Evolutionary conservation across 192 early-diverging fungal genomes (phyloP).

Genomic region (Coemansia umbellata): DNA sequence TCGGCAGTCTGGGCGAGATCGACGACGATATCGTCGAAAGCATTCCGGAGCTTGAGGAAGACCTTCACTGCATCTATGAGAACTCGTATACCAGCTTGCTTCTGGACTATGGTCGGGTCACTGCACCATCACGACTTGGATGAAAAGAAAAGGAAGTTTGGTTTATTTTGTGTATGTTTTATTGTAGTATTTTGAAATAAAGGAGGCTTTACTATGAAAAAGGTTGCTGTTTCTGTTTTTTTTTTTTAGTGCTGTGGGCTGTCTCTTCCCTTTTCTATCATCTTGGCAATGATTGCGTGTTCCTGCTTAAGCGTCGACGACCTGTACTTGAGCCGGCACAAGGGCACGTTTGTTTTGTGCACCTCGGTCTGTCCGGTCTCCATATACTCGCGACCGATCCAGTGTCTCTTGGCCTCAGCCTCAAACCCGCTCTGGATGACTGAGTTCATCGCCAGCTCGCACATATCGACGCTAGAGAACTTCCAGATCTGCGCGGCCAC

Average conservation of each 20-base stretch:
- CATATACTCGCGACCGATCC: conserved; percentile 78
- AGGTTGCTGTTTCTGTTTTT: too few relatives aligned
- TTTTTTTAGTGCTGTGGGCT: too few relatives aligned
- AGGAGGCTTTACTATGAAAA: too few relatives aligned
- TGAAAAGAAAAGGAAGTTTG: too few relatives aligned
- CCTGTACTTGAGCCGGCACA: conserved; percentile 82
- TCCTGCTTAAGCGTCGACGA: conserved; percentile 86
- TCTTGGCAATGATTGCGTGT: conserved; percentile 25
- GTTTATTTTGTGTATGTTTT: too few relatives aligned
- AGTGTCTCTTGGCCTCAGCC: conserved; percentile 77
- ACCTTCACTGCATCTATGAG: conserved; percentile 63
- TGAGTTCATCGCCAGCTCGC: conserved; percentile 89
- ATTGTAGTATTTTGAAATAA: too few relatives aligned
- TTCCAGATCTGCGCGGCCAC: conserved; percentile 97
- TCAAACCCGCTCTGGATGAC: conserved; percentile 90
- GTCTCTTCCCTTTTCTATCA: too few relatives aligned
- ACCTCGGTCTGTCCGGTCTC: conserved; percentile 77
- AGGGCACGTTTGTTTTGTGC: conserved; percentile 88
- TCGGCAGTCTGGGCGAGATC: conserved; percentile 42
- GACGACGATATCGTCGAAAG: conserved; percentile 30
- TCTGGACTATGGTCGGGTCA: conserved; percentile 63
- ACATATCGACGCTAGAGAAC: conserved; percentile 86
- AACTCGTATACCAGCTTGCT: conserved; percentile 63
- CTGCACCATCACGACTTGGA: conserved; percentile 60
- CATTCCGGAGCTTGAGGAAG: conserved; percentile 67